Evolutionary conservation across 768 basidiomycete genomes (phyloP).

Genomic region (Boletus vinaceobasis): DNA sequence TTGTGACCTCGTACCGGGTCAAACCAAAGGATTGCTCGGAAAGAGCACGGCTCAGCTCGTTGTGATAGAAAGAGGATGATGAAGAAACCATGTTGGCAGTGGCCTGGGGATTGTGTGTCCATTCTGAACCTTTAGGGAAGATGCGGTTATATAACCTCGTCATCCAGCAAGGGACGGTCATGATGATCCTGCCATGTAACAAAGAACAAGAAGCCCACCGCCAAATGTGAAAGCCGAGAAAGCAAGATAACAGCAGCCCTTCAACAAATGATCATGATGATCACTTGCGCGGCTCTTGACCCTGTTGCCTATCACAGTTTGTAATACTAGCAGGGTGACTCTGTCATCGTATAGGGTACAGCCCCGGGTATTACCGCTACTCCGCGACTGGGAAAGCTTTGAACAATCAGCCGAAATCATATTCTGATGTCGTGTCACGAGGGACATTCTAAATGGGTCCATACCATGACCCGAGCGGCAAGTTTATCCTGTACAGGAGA

Average conservation of each 20-base stretch:
- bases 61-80: constrained; percentile 30
- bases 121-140: constrained; percentile 12
- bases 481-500: neutral
- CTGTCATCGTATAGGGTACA: constrained; percentile 4
- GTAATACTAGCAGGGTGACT: constrained; percentile 10
- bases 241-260: constrained; percentile 16
- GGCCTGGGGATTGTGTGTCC: constrained; percentile 10
- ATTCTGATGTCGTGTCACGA: constrained; percentile 15
- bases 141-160: constrained; percentile 27
- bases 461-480: neutral
- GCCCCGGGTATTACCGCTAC: constrained; percentile 9
- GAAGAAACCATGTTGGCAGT: constrained; percentile 18
- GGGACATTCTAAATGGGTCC: constrained; percentile 1
- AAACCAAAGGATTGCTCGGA: constrained; percentile 60
- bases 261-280: constrained; percentile 20
- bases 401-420: constrained; percentile 11
- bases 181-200: constrained; percentile 13
- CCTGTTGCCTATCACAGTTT: constrained; percentile 27
- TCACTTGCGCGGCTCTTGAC: constrained; percentile 20
- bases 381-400: constrained; percentile 2
- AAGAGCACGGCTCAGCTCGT: constrained; percentile 54
- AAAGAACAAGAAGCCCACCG: constrained; percentile 9
- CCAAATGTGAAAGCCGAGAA: constrained; percentile 12
- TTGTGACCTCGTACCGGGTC: constrained; percentile 39
- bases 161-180: constrained; percentile 28